These are phyloP conservation scores for Kurtzmaniella quercitrusa DNA, from an alignment of 1,139 yeast species.

Conservation along the genomic window DNA sequence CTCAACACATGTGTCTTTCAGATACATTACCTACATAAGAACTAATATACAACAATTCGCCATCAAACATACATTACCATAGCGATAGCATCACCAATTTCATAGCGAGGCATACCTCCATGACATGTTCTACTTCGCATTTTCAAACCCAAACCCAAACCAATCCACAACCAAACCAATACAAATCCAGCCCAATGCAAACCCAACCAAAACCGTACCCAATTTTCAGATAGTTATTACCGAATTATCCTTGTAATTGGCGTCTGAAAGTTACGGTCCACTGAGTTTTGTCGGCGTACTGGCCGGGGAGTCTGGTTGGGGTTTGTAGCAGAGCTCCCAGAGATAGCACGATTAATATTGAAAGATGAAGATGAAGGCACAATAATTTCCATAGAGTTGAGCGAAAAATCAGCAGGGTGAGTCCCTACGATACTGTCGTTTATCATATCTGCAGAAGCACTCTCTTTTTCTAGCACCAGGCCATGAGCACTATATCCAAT, in stretches of 20 bases:
- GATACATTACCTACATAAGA: too few species aligned
- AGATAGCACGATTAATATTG: slow-evolving; percentile 1
- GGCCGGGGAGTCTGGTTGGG: slow-evolving; percentile 37
- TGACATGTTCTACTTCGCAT: too few species aligned
- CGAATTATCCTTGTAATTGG: slow-evolving; percentile 39
- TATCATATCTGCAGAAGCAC: slow-evolving; percentile 17
- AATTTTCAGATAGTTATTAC: too few species aligned
- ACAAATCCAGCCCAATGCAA: too few species aligned
- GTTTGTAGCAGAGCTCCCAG: slow-evolving; percentile 6
- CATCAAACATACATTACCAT: too few species aligned
- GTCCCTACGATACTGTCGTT: slow-evolving; percentile 26
- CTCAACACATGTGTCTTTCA: too few species aligned
- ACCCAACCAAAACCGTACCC: too few species aligned
- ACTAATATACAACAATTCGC: too few species aligned
- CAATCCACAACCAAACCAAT: too few species aligned
- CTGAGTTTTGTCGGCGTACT: slow-evolving; percentile 34
- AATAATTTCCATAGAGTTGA: slow-evolving; percentile 26
- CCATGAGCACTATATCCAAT: slow-evolving; percentile 28
- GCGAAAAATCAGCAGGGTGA: slow-evolving; percentile 25
- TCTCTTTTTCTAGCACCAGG: slow-evolving; percentile 12
- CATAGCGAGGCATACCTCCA: too few species aligned
- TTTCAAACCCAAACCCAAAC: too few species aligned
- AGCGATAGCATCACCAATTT: too few species aligned
- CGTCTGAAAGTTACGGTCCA: slow-evolving; percentile 40
- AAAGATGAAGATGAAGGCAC: slow-evolving; percentile 19